Percentiles rank a stretch among this genome's conserved stretches.
These are phyloP conservation scores for Phytopythium aichiense DNA, from an alignment of 352 stramenopile species.

Conservation along the genomic window DNA sequence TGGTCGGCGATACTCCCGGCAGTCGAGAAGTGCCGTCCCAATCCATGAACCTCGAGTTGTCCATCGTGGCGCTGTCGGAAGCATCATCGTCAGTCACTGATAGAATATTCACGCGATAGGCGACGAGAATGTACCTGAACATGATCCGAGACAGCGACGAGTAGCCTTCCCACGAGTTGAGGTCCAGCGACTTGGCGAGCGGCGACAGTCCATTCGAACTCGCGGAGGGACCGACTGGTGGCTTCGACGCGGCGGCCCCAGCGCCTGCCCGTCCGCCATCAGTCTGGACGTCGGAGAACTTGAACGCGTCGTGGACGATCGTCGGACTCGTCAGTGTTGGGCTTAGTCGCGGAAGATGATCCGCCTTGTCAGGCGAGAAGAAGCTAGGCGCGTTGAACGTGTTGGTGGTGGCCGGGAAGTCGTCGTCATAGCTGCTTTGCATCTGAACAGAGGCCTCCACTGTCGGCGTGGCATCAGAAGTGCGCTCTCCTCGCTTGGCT, in stretches of 20 bases:
- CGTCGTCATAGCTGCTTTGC: not conserved
- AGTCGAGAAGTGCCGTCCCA: constrained; percentile 2
- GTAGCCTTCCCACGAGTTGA: constrained; percentile 67
- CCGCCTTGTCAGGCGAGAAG: constrained; percentile 1
- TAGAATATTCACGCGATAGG: not conserved
- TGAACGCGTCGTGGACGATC: not conserved
- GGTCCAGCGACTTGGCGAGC: constrained; percentile 35
- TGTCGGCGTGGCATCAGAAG: not conserved
- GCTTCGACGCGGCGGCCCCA: not conserved
- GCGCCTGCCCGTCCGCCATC: not conserved
- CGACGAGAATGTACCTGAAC: constrained; percentile 37
- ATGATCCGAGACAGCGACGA: constrained; percentile 70
- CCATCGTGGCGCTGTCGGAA: not conserved
- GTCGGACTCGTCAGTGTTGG: not conserved
- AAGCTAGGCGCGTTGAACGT: constrained; percentile 1
- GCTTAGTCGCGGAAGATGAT: not conserved
- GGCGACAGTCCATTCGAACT: constrained; percentile 11
- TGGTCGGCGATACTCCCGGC: not conserved
- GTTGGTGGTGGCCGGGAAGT: not conserved
- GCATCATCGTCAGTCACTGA: not conserved
- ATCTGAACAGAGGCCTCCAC: not conserved
- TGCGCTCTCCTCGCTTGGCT: constrained; percentile 2
- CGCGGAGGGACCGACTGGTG: not conserved
- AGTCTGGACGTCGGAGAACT: constrained; percentile 2
- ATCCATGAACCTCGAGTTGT: constrained; percentile 2